phyloP scores from a whole-genome alignment of 768 basidiomycete species.

The Calocera cornea region DNA sequence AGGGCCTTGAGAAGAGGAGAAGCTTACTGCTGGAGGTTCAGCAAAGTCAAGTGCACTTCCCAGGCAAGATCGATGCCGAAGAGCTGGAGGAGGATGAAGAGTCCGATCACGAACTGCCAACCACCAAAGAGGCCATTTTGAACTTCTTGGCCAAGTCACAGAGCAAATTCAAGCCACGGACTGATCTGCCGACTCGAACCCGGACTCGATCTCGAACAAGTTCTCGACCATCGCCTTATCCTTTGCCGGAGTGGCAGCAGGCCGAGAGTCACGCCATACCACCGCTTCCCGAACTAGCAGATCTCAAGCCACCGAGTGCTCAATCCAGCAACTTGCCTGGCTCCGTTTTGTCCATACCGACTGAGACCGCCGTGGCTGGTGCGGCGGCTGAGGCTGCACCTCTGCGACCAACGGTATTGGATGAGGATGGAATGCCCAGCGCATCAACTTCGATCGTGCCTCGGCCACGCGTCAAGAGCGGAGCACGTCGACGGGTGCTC shows the following conservation, averaged over 20 bases:
- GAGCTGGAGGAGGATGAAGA: not conserved
- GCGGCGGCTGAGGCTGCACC: not conserved
- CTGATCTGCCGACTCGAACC: not conserved
- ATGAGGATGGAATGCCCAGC: not conserved
- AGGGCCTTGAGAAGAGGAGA: not conserved
- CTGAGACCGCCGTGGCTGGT: not conserved
- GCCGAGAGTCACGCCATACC: not conserved
- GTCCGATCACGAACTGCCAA: not conserved
- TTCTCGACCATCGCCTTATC: not conserved
- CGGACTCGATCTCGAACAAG: not conserved
- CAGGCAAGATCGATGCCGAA: not conserved
- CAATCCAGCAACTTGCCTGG: not conserved
- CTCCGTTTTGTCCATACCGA: not conserved
- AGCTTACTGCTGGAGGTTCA: not conserved
- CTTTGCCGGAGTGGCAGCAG: not conserved
- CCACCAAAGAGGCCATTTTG: not conserved
- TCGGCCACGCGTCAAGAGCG: not conserved
- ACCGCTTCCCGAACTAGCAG: not conserved
- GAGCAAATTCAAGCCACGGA: not conserved
- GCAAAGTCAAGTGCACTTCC: not conserved
- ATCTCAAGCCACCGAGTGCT: too few species aligned
- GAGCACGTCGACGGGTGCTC: not conserved
- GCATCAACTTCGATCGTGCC: not conserved
- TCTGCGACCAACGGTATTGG: not conserved
- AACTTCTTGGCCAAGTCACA: not conserved